phyloP scores from a whole-genome alignment of 164 flowering plant species.

The Vitis cinerea region DNA sequence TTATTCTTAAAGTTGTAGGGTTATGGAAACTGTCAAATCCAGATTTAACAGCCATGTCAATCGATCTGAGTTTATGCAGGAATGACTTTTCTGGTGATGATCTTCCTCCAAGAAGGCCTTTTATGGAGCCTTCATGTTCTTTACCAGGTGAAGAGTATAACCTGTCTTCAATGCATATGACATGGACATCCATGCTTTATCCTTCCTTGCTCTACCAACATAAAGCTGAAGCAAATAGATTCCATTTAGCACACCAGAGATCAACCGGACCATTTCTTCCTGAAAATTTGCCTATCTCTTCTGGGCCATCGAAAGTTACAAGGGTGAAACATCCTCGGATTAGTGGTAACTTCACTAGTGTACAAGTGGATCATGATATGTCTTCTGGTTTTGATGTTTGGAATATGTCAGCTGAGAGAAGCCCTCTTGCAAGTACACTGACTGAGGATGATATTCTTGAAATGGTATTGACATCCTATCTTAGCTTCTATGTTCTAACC shows the following conservation, averaged over 20 bases:
- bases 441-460: conserved; percentile 87
- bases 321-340: conserved; percentile 20
- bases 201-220: conserved; percentile 59
- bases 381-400: conserved; percentile 33
- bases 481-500: not conserved
- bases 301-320: conserved; percentile 26
- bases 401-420: conserved; percentile 44
- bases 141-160: conserved; percentile 44
- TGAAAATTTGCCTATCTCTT: conserved; percentile 23
- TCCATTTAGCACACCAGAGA: conserved; percentile 32
- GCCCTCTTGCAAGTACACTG: conserved; percentile 43
- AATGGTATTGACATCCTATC: conserved; percentile 54
- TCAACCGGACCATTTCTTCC: conserved; percentile 20
- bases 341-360: conserved; percentile 21
- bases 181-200: conserved; percentile 41
- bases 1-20: conserved; percentile 4
- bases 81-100: conserved; percentile 30
- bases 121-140: conserved; percentile 34
- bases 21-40: conserved; percentile 2
- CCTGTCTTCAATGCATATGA: conserved; percentile 32
- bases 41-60: conserved; percentile 4
- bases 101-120: conserved; percentile 39
- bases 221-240: conserved; percentile 40
- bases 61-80: conserved; percentile 19
- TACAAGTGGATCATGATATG: conserved; percentile 22